Base-by-base conservation (phyloP, 352 stramenopile species). In the Phytophthora hibernalis region DNA sequence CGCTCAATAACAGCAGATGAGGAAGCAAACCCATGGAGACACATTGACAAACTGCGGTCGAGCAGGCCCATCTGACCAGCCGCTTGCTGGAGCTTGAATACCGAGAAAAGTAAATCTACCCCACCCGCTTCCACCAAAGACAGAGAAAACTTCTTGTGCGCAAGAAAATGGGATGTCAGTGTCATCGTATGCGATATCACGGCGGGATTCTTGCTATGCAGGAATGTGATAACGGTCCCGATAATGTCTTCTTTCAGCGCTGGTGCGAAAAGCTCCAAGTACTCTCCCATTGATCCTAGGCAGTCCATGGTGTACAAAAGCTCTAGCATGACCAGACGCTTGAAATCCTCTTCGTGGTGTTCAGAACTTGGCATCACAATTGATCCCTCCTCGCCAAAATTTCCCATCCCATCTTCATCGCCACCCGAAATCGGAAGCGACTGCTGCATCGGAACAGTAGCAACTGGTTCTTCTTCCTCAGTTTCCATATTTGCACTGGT, bases 71-170 rank as follows among this genome's bases (percentile, higher is more conserved):
- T 67, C 55, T 91, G 84, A 6, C 83, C 80, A 9, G 63, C 70
- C 18, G 72, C 70, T 51, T 95, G 79, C 24, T 91, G 74, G 16
- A 67, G 28, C 38, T 89, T 92, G 3, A 81, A 80, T 3, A 85
- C 77, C 3, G 73, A 68, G 35, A 95, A 91, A 16, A 95, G 77
- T 18, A 96, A 49, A 22, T 90, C 80, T 2, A 94, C 79, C 12
- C 88, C 88, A 1, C 86, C 88, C 10, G 76, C 68, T 53, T 96
- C 88, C 54, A 95, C 81, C 24, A 96, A 70, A 12, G 75, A 87
- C 44, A 95, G 86, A 0, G 78, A 78, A 49, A 96, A 96, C 60
- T 94, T 95, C 58, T 92, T 93, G 68, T 96, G 88, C 5, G 81
- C 86, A 13, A 95, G 77, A 62, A 95, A 95, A 68, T 96, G 88